Evolutionary conservation across 2,329 filamentous ascomycete species (phyloP), one percentile per base, ranked within the genome.

Genomic region (Claviceps africana): DNA sequence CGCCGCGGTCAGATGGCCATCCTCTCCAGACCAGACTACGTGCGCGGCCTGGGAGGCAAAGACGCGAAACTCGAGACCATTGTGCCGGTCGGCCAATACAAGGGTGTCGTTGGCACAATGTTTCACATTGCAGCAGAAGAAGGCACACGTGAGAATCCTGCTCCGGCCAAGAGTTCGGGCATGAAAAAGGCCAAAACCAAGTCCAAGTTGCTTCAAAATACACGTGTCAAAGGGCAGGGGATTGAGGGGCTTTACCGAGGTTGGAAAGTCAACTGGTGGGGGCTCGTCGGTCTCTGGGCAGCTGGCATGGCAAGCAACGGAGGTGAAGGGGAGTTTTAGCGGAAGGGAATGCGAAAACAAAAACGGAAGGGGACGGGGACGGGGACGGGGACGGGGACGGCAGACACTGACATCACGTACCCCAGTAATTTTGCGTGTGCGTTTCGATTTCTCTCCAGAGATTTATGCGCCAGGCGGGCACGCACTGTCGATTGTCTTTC

Each of bases 21-120:
- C 1, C 75, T 88, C 46, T 75, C 76, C 17, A 74, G 75, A 15
- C 74, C 76, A 1, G 61, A 69, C 11, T 77, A 80, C 52, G 57
- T 76, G 2, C 65, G 67, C 11, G 77, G 80, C 0, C 66, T 79
- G 3, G 70, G 74, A 21, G 61, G 62, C 44, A 62, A 66, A 30
- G 67, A 65, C 3, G 64, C 66, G 33, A 65, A 68, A 47, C 63
- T 86, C 46, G 82, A 88, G 52, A 89, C 88, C 0, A 83, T 96
- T 51, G 82, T 97, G 0, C 82, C 86, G 2, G 75, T 87, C 0
- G 90, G 89, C 2, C 79, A 79, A 4, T 98, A 95, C 65, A 75
- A 80, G 35, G 93, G 93, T n/a, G 76, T 95, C 1, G 66, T 93
- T n/a, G 87, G 88, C 3, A 96, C 91, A 2, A 90, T 96, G 78